These are phyloP conservation scores for Aureobasidium mangrovei DNA, from an alignment of 2,329 filamentous ascomycete genomes.

Conservation along the genomic window DNA sequence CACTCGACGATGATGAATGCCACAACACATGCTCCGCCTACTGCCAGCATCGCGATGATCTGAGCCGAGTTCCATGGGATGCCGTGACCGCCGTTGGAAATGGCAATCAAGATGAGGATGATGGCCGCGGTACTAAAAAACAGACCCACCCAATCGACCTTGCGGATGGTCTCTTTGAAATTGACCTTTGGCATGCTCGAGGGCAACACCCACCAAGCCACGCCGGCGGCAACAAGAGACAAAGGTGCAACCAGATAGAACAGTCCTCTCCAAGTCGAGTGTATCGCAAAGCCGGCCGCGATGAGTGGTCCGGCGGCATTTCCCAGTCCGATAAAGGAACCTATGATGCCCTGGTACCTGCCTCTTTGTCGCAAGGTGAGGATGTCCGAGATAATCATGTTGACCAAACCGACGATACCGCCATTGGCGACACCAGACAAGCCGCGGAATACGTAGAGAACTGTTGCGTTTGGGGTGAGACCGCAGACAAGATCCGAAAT, in stretches of 20 bases:
- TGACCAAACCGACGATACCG: slow-evolving; percentile 23
- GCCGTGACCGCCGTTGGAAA: slow-evolving; percentile 48
- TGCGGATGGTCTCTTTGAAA: slow-evolving; percentile 42
- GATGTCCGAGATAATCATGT: slow-evolving; percentile 25
- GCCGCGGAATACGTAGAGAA: slow-evolving; percentile 27
- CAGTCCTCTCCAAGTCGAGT: slow-evolving; percentile 18
- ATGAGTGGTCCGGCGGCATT: slow-evolving; percentile 49
- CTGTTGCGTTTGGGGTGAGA: slow-evolving; percentile 34
- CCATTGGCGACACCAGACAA: slow-evolving; percentile 21
- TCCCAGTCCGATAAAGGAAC: slow-evolving; percentile 37
- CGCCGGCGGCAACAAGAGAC: slow-evolving; percentile 31
- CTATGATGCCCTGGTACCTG: slow-evolving; percentile 15
- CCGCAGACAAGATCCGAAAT: slow-evolving; percentile 53
- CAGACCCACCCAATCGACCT: slow-evolving; percentile 44
- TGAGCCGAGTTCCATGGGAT: slow-evolving; percentile 49
- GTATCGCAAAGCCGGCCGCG: slow-evolving; percentile 40
- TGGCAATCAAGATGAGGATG: slow-evolving; percentile 40
- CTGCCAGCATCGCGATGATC: slow-evolving; percentile 46
- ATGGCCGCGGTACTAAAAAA: slow-evolving; percentile 37
- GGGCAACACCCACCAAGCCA: slow-evolving; percentile 36
- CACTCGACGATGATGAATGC: slow-evolving; percentile 47
- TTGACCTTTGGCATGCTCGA: slow-evolving; percentile 51
- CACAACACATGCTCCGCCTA: slow-evolving; percentile 42
- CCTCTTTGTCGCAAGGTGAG: slow-evolving; percentile 18
- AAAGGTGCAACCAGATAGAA: slow-evolving; percentile 43